Evolutionary conservation across 495 filamentous ascomycete species (phyloP).

Genomic region (Aspergillus ostianus): DNA sequence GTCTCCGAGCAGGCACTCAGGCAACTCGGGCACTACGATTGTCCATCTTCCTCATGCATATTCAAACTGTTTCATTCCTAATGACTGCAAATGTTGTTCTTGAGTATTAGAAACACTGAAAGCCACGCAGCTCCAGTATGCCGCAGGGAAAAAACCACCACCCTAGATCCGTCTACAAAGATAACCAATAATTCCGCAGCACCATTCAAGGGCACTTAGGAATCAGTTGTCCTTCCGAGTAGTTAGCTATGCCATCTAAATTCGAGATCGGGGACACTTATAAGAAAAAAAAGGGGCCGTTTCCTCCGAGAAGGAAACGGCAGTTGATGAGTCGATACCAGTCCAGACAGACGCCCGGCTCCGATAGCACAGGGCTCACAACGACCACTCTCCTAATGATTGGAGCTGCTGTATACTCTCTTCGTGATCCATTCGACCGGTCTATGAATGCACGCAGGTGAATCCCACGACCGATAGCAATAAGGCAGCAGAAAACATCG

Average conservation of each 20-base stretch:
- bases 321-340: conserved; percentile 26
- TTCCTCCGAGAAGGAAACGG: conserved; percentile 44
- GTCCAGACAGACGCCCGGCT: conserved; percentile 21
- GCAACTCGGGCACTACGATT: too few relatives aligned
- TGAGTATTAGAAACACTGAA: too few relatives aligned
- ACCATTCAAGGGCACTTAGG: neutral
- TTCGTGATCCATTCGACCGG: conserved; percentile 19
- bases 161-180: too few relatives aligned
- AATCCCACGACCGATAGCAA: conserved; percentile 10
- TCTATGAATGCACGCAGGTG: conserved; percentile 9
- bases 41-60: too few relatives aligned
- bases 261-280: conserved; percentile 51
- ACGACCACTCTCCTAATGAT: conserved; percentile 15
- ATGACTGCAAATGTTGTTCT: too few relatives aligned
- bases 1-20: neutral
- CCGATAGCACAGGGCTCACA: conserved; percentile 40
- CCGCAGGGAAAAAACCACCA: too few relatives aligned
- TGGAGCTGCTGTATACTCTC: conserved; percentile 33
- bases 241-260: conserved; percentile 29
- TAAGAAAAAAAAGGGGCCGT: conserved; percentile 58
- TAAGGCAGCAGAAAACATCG: conserved; percentile 19
- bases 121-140: too few relatives aligned
- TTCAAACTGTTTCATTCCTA: too few relatives aligned
- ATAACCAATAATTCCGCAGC: neutral
- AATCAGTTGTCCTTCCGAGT: conserved; percentile 10